Base-by-base conservation (phyloP, 2,329 filamentous ascomycete species). In the Penicillium sp. region DNA sequence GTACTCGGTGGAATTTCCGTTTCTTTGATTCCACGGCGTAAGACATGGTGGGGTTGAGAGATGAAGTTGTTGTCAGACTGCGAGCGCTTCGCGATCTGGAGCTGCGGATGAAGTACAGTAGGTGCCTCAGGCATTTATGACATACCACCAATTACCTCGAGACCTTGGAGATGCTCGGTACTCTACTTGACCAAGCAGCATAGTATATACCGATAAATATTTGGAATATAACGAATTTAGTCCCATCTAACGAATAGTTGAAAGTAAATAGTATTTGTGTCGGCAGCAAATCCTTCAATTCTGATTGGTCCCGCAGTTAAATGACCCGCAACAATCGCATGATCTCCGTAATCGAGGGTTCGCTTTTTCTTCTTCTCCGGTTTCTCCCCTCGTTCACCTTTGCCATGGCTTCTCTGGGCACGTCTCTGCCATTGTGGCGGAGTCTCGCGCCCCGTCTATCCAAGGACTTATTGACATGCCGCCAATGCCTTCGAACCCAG, bases 1-100 rank as follows among this genome's bases (percentile, higher is more conserved):
- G 65, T 9, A 79, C 74, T 39, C 78, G 75, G 53, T 80, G 76
- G 35, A 79, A 80, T 55, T 79, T 79, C 56, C 77, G 73, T 60
- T 79, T 79, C 65, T 80, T 79, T 7, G 76, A 76, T 54, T 78
- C 76, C 31, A 79, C 63, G 7, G 76, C 73, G 65, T 79, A 79
- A 11, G 74, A 78, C 75, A 77, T 78, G 33, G 64, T 69, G 35
- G 52, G 3, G 27, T 26, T 49, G 31, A 19, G 47, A 27, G 19
- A 49, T n/a, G 22, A 50, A 46, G 45, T n/a, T 52, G 55, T 46
- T 53, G 26, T 49, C n/a, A 46, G 31, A 47, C 52, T 57, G 55
- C 52, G 54, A 49, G 47, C 45, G 49, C n/a, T 59, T 33, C 48
- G 56, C 52, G 44, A 44, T 22, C 44, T 55, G 37, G 54, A 62